Evolutionary conservation across 225 moss, liverwort and hornwort genomes (phyloP), one percentile per base, ranked within the genome.

Genomic region (Anthoceros angustus): DNA sequence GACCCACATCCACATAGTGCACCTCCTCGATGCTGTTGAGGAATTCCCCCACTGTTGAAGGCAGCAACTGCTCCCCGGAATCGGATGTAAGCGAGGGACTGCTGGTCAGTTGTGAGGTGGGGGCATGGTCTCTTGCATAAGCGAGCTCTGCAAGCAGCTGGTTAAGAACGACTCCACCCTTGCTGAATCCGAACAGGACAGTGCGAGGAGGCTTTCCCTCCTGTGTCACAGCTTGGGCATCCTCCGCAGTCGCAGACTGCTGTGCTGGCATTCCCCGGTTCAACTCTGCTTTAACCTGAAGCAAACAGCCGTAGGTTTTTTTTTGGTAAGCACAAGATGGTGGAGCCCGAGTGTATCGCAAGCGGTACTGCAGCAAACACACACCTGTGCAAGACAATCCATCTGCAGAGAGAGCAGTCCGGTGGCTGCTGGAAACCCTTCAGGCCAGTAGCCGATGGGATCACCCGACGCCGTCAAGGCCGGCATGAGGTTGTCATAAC

Each of bases 161-260:
- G 64, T 92, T 92, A 71, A 92, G 86, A 16, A 92, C 80, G 43
- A 92, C 80, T 9, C 91, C 91, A 11, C 88, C 91, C 72, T 92
- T 92, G 79, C 91, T 92, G 74, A 92, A 92, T 0, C 91, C 91
- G 26, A 92, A 71, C 42, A 92, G 42, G 63, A 78, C 75, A 10
- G 82, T 88, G 10, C 72, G 78, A 2, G 91, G 91, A 25, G 75
- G 74, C 68, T 15, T 18, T 78, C 80, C 68, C 70, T 82, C 25
- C 75, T 70, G 64, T 77, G 68, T 1, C 71, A 69, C 64, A 70
- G 67, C 49, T 23, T 48, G 65, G 79, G 39, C 69, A 45, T 66
- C 68, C 71, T 64, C 41, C 64, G 66, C 38, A 72, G 74, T 61
- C 72, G 65, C 42, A 64, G 62, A 23, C 46, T 43, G 70, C 10